Percentiles rank a stretch among this genome's conserved stretches.
phyloP scores from a whole-genome alignment of 106 monocot genomes.

The Dioscorea alata region DNA sequence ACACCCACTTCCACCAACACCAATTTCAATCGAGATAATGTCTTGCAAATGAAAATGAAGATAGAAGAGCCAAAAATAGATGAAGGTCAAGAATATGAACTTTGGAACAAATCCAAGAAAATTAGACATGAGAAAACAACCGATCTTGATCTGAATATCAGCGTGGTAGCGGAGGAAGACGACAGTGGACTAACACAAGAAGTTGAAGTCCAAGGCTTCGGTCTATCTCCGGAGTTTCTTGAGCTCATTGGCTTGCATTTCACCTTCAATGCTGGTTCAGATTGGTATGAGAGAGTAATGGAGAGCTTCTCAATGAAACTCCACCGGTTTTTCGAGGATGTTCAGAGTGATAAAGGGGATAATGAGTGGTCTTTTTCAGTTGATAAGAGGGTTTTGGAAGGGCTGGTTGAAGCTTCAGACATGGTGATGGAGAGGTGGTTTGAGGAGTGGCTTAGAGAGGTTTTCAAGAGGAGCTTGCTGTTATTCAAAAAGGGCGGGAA shows the following conservation, averaged over 20 bases:
- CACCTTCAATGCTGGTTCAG: slow-evolving; percentile 20
- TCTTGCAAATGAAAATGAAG: slow-evolving; percentile 38
- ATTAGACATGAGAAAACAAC: slow-evolving; percentile 10
- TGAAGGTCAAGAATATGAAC: slow-evolving; percentile 39
- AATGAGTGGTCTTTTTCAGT: slow-evolving; percentile 11
- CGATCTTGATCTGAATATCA: slow-evolving; percentile 52
- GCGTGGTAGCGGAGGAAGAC: slow-evolving; percentile 27
- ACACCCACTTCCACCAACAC: too few relatives aligned
- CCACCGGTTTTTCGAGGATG: slow-evolving; percentile 21
- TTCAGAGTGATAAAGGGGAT: background rate
- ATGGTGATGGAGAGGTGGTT: slow-evolving; percentile 47
- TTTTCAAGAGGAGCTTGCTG: slow-evolving; percentile 47
- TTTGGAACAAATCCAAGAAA: background rate
- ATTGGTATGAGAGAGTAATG: slow-evolving; percentile 1
- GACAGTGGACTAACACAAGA: slow-evolving; percentile 60
- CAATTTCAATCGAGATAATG: background rate
- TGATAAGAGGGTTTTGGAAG: slow-evolving; percentile 34
- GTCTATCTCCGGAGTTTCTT: slow-evolving; percentile 1
- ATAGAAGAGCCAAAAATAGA: slow-evolving; percentile 17
- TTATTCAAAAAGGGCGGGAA: slow-evolving; percentile 67
- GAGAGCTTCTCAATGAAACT: slow-evolving; percentile 30
- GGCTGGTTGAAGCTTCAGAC: slow-evolving; percentile 43
- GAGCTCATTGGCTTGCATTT: slow-evolving; percentile 3
- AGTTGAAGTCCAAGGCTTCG: slow-evolving; percentile 1
- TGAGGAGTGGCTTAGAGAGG: slow-evolving; percentile 69